These are phyloP conservation scores for Carex pumila DNA, from an alignment of 176 grass and related monocot genomes.

Conservation along the genomic window DNA sequence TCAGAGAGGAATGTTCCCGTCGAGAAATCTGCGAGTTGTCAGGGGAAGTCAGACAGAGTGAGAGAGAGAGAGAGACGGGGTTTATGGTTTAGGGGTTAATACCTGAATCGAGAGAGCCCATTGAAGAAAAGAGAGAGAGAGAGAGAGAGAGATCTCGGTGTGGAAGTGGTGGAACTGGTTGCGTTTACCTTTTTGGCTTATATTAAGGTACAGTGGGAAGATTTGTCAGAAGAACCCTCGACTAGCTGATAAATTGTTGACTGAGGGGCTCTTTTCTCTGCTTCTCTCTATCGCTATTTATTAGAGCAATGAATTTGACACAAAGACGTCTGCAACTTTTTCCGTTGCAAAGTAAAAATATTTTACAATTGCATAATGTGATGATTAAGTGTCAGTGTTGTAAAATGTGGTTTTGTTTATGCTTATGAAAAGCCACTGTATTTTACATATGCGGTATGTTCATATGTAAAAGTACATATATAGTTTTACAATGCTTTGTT, in stretches of 20 bases:
- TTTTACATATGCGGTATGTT: too few species aligned
- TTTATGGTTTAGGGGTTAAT: slow-evolving; percentile 5
- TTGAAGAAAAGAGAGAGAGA: slow-evolving; percentile 16
- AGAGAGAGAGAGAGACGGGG: background rate
- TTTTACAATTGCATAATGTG: background rate
- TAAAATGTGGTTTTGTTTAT: too few species aligned
- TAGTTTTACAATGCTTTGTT: too few species aligned
- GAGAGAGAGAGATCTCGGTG: background rate
- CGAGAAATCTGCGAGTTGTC: background rate
- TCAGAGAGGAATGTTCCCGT: slow-evolving; percentile 28
- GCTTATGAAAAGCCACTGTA: too few species aligned
- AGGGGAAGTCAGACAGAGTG: background rate
- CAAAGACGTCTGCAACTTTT: background rate
- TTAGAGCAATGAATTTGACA: background rate
- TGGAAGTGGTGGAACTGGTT: background rate
- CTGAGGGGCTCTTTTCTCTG: too few species aligned
- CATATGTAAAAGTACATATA: too few species aligned
- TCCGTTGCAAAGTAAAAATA: background rate
- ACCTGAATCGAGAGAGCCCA: slow-evolving; percentile 20
- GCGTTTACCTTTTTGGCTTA: background rate
- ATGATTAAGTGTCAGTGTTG: too few species aligned
- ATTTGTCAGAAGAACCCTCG: background rate
- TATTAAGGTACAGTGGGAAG: background rate
- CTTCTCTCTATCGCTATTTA: background rate
- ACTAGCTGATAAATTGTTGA: background rate